These are phyloP conservation scores for Pyrus pyrifolia DNA, from an alignment of 306 rosid genomes.

Conservation along the genomic window DNA sequence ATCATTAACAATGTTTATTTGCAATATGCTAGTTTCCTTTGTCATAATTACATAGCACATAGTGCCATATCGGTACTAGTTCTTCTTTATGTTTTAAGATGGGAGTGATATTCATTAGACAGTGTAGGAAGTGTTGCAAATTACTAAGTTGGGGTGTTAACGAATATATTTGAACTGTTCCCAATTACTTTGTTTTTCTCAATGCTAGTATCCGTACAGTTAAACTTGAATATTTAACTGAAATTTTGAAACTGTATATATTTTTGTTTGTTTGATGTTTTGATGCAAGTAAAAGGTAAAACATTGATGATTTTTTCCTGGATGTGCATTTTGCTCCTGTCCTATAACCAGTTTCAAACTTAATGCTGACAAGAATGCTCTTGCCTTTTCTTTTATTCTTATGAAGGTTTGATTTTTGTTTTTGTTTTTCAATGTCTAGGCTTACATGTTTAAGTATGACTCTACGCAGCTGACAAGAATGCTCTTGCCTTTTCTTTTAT, in stretches of 20 bases:
- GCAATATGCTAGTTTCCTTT: neutral
- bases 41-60: neutral
- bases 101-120: neutral
- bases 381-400: neutral
- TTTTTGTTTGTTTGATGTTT: neutral
- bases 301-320: neutral
- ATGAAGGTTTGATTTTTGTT: neutral
- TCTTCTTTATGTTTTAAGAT: neutral
- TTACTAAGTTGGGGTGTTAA: neutral
- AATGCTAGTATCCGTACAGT: neutral
- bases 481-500: neutral
- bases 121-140: neutral
- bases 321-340: neutral
- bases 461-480: conserved; percentile 46
- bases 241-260: neutral
- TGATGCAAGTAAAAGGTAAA: neutral
- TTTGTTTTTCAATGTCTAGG: conserved; percentile 33
- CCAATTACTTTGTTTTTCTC: neutral
- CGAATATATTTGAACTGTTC: neutral
- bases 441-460: conserved; percentile 94
- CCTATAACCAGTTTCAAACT: neutral
- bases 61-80: neutral
- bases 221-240: neutral
- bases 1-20: neutral
- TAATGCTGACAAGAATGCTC: neutral